These are phyloP conservation scores for Yarrowia keelungensis DNA, from an alignment of 805 yeast genomes.

Conservation along the genomic window DNA sequence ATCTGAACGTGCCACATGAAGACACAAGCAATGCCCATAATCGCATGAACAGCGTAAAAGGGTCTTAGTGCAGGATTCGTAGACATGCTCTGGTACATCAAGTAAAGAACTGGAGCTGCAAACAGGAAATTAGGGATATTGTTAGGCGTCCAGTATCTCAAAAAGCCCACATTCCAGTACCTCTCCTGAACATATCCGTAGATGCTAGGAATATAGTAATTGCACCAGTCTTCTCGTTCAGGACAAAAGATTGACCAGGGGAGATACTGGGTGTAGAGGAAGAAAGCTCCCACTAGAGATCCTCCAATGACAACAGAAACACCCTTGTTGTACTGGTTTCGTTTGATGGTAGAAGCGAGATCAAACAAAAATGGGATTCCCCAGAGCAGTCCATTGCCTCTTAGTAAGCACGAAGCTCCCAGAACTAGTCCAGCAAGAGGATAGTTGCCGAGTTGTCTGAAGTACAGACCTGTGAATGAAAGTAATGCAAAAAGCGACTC, in stretches of 20 bases:
- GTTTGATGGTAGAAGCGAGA: slow-evolving; percentile 46
- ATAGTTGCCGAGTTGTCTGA: slow-evolving; percentile 56
- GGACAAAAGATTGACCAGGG: slow-evolving; percentile 74
- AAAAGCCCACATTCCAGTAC: slow-evolving; percentile 87
- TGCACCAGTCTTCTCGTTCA: slow-evolving; percentile 80
- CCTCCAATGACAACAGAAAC: slow-evolving; percentile 60
- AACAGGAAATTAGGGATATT: slow-evolving; percentile 84
- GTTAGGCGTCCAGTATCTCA: slow-evolving; percentile 80
- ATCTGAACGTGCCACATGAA: slow-evolving; percentile 86
- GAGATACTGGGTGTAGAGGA: slow-evolving; percentile 57
- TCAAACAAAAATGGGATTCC: slow-evolving; percentile 74
- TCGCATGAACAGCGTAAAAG: slow-evolving; percentile 49
- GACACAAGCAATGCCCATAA: slow-evolving; percentile 58
- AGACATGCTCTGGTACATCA: slow-evolving; percentile 47
- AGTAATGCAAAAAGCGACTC: slow-evolving; percentile 74
- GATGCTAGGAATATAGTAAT: slow-evolving; percentile 60
- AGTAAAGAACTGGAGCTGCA: slow-evolving; percentile 66
- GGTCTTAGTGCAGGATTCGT: slow-evolving; percentile 47
- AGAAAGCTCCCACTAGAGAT: slow-evolving; percentile 55
- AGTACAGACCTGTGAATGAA: slow-evolving; percentile 62
- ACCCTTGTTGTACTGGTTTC: neutral
- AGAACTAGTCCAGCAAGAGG: slow-evolving; percentile 62
- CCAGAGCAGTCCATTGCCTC: slow-evolving; percentile 78
- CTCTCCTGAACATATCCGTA: slow-evolving; percentile 73
- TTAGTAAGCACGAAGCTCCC: slow-evolving; percentile 63